Percentiles rank a stretch among this genome's conserved stretches.
Evolutionary conservation across 352 stramenopile genomes (phyloP).

Genomic region (Globisporangium paroecandrum): DNA sequence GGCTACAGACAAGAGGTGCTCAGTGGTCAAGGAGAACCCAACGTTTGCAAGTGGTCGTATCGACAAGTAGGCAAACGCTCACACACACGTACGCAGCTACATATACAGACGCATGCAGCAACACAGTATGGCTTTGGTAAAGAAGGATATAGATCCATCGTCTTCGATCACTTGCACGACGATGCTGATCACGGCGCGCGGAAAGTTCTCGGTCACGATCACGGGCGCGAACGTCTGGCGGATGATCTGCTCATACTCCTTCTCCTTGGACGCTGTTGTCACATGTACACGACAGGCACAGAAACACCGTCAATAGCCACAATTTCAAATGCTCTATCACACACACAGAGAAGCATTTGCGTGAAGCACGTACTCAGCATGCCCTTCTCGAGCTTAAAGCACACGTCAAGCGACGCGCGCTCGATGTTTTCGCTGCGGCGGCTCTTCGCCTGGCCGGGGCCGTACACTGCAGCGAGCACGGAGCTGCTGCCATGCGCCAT

Average conservation of each 20-base stretch:
- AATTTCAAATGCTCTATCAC: background rate
- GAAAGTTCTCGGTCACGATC: slow-evolving; percentile 65
- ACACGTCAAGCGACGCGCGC: slow-evolving; percentile 65
- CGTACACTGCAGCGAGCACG: slow-evolving; percentile 74
- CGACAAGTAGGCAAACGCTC: background rate
- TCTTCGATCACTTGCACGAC: slow-evolving; percentile 85
- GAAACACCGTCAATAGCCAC: background rate
- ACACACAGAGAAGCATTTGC: background rate
- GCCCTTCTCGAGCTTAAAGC: slow-evolving; percentile 80
- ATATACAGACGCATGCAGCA: slow-evolving; percentile 18
- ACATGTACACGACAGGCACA: background rate
- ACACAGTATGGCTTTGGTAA: slow-evolving; percentile 18
- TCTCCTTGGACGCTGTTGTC: slow-evolving; percentile 66
- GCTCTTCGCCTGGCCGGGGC: slow-evolving; percentile 69
- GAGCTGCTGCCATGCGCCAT: slow-evolving; percentile 76
- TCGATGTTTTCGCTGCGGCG: slow-evolving; percentile 66
- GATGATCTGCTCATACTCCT: slow-evolving; percentile 83
- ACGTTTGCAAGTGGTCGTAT: background rate
- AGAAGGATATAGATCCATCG: slow-evolving; percentile 66
- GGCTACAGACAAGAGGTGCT: slow-evolving; percentile 65
- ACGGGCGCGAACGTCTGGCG: slow-evolving; percentile 72
- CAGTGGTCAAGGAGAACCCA: slow-evolving; percentile 36
- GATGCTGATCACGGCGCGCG: slow-evolving; percentile 82
- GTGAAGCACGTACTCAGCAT: slow-evolving; percentile 42
- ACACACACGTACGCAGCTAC: background rate